Conservation (phyloP, 352 stramenopile species). For the Pythium chondricola region DNA sequence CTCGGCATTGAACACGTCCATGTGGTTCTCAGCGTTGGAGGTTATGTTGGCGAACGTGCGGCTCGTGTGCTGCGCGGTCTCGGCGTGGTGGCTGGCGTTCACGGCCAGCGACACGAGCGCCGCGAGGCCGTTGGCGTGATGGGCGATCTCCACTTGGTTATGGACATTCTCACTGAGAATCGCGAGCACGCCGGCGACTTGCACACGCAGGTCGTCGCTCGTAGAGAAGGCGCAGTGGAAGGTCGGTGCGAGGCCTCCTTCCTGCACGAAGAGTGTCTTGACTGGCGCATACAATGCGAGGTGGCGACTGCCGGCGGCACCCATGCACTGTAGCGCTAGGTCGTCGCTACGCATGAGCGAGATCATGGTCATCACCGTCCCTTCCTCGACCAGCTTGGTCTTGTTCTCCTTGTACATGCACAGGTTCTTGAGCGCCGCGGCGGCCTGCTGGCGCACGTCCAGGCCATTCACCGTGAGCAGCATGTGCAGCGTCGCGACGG, state of each 20-base stretch:
- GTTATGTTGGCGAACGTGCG: constrained; percentile 89
- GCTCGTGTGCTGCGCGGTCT: constrained; percentile 86
- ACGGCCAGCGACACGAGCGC: constrained; percentile 56
- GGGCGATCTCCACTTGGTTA: constrained; percentile 87
- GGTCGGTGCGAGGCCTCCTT: constrained; percentile 56
- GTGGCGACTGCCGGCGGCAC: constrained; percentile 82
- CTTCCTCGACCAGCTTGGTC: constrained; percentile 78
- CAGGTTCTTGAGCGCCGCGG: constrained; percentile 89
- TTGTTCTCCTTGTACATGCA: constrained; percentile 90
- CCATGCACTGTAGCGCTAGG: constrained; percentile 80
- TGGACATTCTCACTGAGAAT: constrained; percentile 90
- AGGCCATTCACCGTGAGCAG: constrained; percentile 68
- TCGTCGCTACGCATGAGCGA: constrained; percentile 77
- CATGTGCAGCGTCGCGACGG: constrained; percentile 55
- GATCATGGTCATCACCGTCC: constrained; percentile 80
- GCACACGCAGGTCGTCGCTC: constrained; percentile 82
- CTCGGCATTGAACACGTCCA: constrained; percentile 73
- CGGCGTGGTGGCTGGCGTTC: constrained; percentile 49
- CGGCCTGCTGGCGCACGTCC: constrained; percentile 85
- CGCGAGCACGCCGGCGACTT: constrained; percentile 85
- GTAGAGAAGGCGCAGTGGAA: constrained; percentile 53
- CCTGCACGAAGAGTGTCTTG: constrained; percentile 61
- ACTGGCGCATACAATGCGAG: constrained; percentile 75
- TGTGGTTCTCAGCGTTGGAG: constrained; percentile 90
- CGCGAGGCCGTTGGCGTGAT: constrained; percentile 55